Conservation (phyloP, 106 monocot species). For the Phalaenopsis equestris region DNA sequence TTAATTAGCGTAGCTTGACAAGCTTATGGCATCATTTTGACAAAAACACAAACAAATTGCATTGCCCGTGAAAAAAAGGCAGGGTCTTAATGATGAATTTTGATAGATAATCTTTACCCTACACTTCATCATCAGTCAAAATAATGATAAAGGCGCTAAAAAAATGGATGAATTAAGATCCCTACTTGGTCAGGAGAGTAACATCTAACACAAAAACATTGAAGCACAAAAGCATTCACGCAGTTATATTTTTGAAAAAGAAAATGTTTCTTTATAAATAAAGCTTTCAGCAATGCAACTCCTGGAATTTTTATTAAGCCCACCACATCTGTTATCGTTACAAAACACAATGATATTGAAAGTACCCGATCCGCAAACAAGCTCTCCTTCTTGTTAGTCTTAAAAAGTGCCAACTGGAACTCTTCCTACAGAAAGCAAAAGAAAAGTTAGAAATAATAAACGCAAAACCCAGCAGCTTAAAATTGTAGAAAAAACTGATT, state of each 20-base stretch:
- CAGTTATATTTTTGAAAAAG: background rate
- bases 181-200: background rate
- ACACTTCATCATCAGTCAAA: background rate
- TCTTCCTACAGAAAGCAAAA: slow-evolving; percentile 28
- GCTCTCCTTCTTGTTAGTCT: slow-evolving; percentile 57
- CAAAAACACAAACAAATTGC: background rate
- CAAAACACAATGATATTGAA: background rate
- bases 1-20: background rate
- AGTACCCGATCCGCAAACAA: slow-evolving; percentile 61
- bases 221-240: background rate
- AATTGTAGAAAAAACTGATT: background rate
- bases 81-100: background rate
- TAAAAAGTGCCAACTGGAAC: slow-evolving; percentile 52
- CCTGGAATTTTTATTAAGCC: background rate
- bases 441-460: background rate
- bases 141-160: background rate
- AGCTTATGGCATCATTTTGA: background rate
- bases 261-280: background rate
- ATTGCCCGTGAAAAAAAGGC: background rate
- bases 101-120: background rate
- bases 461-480: background rate
- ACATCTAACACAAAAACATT: background rate
- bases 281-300: background rate
- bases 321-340: background rate
- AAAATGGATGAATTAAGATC: background rate